Conservation (phyloP, 805 yeast genomes). For the Pichia manshurica region DNA sequence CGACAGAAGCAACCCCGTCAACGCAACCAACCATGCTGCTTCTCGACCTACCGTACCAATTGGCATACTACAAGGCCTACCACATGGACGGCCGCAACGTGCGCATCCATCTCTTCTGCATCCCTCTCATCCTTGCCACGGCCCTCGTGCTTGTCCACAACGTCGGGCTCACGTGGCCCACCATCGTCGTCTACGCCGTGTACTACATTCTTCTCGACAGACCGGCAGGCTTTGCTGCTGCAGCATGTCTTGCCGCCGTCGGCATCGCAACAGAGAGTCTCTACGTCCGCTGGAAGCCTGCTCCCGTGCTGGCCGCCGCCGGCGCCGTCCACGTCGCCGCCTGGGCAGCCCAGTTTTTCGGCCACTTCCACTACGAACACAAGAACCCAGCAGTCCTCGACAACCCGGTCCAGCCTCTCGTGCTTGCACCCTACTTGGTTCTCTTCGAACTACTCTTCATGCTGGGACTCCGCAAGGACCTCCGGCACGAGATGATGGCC, state of each 20-base stretch:
- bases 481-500: slow-evolving; percentile 45
- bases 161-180: slow-evolving; percentile 30
- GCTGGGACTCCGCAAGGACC: slow-evolving; percentile 53
- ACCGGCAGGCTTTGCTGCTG: slow-evolving; percentile 40
- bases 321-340: slow-evolving; percentile 43
- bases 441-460: slow-evolving; percentile 67
- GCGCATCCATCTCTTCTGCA: slow-evolving; percentile 67
- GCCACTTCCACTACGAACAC: slow-evolving; percentile 78
- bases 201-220: slow-evolving; percentile 59
- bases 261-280: slow-evolving; percentile 15
- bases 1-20: no score
- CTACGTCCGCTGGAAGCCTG: slow-evolving; percentile 12
- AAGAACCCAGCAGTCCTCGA: slow-evolving; percentile 85
- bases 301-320: slow-evolving; percentile 27
- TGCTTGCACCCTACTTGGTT: slow-evolving; percentile 88
- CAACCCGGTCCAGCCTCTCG: slow-evolving; percentile 75
- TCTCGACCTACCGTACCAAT: slow-evolving; percentile 40
- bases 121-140: slow-evolving; percentile 68
- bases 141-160: slow-evolving; percentile 34
- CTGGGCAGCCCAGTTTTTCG: slow-evolving; percentile 84
- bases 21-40: slow-evolving; percentile 22
- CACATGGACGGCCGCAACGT: slow-evolving; percentile 48
- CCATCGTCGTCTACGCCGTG: slow-evolving; percentile 43
- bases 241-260: slow-evolving; percentile 31
- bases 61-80: slow-evolving; percentile 51